These are phyloP conservation scores for Sporothrix globosa DNA, from an alignment of 2,329 filamentous ascomycete species.

Conservation along the genomic window DNA sequence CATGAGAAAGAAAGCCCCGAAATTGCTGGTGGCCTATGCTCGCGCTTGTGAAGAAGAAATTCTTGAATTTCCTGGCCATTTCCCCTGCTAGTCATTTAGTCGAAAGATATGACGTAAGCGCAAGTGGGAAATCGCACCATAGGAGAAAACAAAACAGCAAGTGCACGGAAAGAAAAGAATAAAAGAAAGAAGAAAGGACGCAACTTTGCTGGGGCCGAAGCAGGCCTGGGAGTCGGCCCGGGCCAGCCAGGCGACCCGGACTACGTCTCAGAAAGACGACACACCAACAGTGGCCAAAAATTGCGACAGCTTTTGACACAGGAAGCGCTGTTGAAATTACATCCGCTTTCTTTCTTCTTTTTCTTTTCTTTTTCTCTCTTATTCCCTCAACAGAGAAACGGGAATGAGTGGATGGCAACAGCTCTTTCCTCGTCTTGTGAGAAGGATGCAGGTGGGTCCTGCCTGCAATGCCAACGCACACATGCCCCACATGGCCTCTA, in stretches of 20 bases:
- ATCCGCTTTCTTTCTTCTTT: no score
- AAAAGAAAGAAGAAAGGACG: background rate
- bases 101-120: background rate
- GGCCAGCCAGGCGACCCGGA: conserved; percentile 12
- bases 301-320: background rate
- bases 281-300: background rate
- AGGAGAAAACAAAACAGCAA: background rate
- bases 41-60: conserved; percentile 4
- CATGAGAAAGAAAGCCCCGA: conserved; percentile 7
- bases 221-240: background rate
- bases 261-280: background rate
- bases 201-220: background rate
- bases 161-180: background rate
- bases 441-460: conserved; percentile 14
- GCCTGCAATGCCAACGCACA: conserved; percentile 27
- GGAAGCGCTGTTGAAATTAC: background rate
- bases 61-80: background rate
- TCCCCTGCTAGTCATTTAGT: background rate
- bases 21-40: conserved; percentile 26
- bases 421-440: conserved; percentile 10
- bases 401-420: background rate
- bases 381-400: background rate
- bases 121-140: background rate
- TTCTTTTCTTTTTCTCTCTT: no score
- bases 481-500: conserved; percentile 8